Evolutionary conservation across 352 stramenopile genomes (phyloP).

Genomic region (Peronosclerospora sorghi): DNA sequence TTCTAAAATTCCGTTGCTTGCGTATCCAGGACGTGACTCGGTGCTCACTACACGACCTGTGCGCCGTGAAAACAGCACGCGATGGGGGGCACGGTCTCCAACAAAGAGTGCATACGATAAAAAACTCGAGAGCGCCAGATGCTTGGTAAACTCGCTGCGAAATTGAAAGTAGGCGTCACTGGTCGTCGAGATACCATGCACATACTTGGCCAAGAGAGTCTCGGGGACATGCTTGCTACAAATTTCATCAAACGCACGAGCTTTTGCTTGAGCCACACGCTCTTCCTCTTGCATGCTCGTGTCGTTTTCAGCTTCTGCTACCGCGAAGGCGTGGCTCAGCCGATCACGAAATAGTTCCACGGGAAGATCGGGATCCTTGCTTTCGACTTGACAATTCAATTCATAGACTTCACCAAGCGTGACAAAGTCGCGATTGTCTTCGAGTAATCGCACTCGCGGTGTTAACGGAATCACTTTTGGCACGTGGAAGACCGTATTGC

Average conservation of each 20-base stretch:
- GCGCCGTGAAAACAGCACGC: conserved; percentile 68
- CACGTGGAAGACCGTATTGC: conserved; percentile 84
- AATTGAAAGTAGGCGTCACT: conserved; percentile 82
- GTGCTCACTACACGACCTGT: conserved; percentile 77
- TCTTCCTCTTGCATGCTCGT: conserved; percentile 49
- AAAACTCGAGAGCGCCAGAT: conserved; percentile 76
- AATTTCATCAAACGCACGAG: conserved; percentile 66
- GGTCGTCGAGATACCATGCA: conserved; percentile 60
- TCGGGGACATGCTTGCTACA: conserved; percentile 72
- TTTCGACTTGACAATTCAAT: conserved; percentile 48
- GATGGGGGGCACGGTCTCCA: conserved; percentile 74
- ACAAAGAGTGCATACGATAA: conserved; percentile 81
- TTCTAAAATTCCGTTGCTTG: conserved; percentile 73
- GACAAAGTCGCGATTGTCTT: conserved; percentile 79
- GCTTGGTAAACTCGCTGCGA: conserved; percentile 78
- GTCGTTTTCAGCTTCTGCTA: conserved; percentile 17
- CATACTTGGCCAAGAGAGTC: conserved; percentile 76
- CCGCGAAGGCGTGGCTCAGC: conserved; percentile 58
- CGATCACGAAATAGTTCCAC: conserved; percentile 70
- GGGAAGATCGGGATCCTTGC: conserved; percentile 67
- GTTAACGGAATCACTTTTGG: conserved; percentile 90
- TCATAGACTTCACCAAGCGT: conserved; percentile 84
- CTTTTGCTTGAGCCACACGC: conserved; percentile 49
- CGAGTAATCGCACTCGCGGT: conserved; percentile 76
- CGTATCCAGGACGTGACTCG: conserved; percentile 76